phyloP scores from a whole-genome alignment of 2,329 filamentous ascomycete species.

The Bipolaris bicolor region DNA sequence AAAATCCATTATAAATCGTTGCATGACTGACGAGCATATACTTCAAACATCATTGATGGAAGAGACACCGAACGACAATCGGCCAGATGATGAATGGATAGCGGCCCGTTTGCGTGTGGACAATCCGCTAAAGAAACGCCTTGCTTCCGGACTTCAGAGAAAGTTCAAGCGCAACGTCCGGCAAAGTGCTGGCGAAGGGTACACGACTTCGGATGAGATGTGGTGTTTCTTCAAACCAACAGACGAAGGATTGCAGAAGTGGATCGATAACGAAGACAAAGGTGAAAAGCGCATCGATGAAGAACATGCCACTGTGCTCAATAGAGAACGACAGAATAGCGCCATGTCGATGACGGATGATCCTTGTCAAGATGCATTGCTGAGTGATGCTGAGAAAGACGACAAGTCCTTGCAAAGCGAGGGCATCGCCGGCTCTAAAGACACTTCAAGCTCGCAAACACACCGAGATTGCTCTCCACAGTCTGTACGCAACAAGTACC shows the following conservation, averaged over 20 bases:
- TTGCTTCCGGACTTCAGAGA: conserved; percentile 54
- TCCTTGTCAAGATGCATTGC: background rate
- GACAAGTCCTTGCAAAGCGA: conserved; percentile 12
- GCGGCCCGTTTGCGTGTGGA: conserved; percentile 63
- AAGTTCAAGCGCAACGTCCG: conserved; percentile 44
- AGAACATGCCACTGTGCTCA: conserved; percentile 13
- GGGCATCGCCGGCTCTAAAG: background rate
- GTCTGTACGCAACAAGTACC: conserved; percentile 12
- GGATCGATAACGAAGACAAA: conserved; percentile 28
- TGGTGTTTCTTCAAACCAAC: conserved; percentile 58
- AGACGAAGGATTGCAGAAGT: conserved; percentile 34
- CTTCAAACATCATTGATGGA: conserved; percentile 55
- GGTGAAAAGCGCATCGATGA: conserved; percentile 30
- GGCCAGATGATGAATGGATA: conserved; percentile 64
- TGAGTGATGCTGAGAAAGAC: conserved; percentile 5
- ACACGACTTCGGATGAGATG: conserved; percentile 56
- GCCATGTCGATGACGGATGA: background rate
- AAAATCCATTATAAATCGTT: conserved; percentile 55
- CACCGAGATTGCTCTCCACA: conserved; percentile 3
- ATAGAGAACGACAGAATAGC: background rate
- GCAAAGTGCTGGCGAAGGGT: conserved; percentile 37
- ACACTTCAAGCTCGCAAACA: background rate
- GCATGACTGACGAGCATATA: conserved; percentile 62
- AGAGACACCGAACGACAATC: conserved; percentile 59
- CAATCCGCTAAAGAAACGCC: conserved; percentile 62